phyloP scores from a whole-genome alignment of 257 asterid genomes.

The Solanum virginianum region DNA sequence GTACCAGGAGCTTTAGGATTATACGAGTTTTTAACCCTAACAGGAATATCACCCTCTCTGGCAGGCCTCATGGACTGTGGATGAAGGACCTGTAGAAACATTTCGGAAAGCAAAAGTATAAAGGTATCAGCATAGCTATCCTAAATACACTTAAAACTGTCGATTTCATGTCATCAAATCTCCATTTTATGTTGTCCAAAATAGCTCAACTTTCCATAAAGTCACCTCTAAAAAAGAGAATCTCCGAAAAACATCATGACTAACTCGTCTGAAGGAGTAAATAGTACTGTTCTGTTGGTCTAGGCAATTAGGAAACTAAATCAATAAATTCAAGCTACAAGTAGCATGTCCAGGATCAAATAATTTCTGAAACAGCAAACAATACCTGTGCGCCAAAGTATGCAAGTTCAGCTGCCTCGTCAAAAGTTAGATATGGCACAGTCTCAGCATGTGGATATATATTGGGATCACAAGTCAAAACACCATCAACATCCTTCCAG shows the following conservation, averaged over 20 bases:
- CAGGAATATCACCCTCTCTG: slow-evolving; percentile 89
- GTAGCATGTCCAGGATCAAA: background rate
- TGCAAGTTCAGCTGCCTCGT: slow-evolving; percentile 98
- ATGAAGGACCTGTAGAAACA: slow-evolving; percentile 60
- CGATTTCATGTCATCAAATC: background rate
- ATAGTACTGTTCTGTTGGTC: background rate
- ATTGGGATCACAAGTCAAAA: slow-evolving; percentile 91
- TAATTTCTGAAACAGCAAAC: background rate
- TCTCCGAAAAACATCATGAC: background rate
- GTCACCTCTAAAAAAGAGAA: background rate
- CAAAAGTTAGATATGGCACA: slow-evolving; percentile 85
- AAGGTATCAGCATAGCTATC: background rate
- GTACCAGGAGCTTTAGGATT: slow-evolving; percentile 93
- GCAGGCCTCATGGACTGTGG: slow-evolving; percentile 98
- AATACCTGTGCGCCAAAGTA: slow-evolving; percentile 77
- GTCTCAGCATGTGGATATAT: slow-evolving; percentile 55
- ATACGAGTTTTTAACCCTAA: slow-evolving; percentile 82
- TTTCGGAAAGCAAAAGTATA: background rate
- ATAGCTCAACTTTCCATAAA: background rate
- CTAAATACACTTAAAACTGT: background rate
- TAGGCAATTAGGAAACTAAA: background rate
- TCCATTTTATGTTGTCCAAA: background rate
- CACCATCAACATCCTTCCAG: slow-evolving; percentile 99
- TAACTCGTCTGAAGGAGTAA: background rate
- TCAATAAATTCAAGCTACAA: background rate